A percentile compares a stretch with the other conserved stretches of the same genome.
phyloP scores from a whole-genome alignment of 352 stramenopile genomes.

The Thalassiosira allenii region DNA sequence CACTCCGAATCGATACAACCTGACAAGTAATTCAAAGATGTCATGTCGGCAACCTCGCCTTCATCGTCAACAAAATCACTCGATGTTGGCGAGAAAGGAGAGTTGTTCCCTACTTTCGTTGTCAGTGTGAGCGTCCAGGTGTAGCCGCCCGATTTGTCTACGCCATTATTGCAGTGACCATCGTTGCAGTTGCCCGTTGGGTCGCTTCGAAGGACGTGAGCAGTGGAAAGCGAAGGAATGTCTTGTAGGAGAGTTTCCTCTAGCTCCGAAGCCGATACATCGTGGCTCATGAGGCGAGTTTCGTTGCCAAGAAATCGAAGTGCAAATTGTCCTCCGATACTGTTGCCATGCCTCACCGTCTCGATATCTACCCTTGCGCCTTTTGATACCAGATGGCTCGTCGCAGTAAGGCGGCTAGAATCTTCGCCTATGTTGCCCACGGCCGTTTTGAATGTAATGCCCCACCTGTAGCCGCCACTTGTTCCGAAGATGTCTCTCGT shows the following conservation, averaged over 20 bases:
- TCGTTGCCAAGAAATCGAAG: slow-evolving; percentile 85
- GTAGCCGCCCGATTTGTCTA: slow-evolving; percentile 86
- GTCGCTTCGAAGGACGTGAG: slow-evolving; percentile 88
- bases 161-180: slow-evolving; percentile 89
- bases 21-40: slow-evolving; percentile 53
- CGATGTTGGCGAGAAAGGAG: slow-evolving; percentile 88
- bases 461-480: slow-evolving; percentile 83
- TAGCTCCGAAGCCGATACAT: slow-evolving; percentile 86
- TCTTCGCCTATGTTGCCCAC: slow-evolving; percentile 86
- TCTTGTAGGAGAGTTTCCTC: slow-evolving; percentile 67
- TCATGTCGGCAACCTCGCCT: slow-evolving; percentile 61
- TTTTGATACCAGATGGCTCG: slow-evolving; percentile 87
- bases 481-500: slow-evolving; percentile 47
- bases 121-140: slow-evolving; percentile 93
- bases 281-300: slow-evolving; percentile 85
- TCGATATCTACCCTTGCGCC: slow-evolving; percentile 77
- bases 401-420: slow-evolving; percentile 79
- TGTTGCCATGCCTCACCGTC: slow-evolving; percentile 88
- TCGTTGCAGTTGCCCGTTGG: slow-evolving; percentile 78
- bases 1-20: slow-evolving; percentile 62
- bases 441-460: slow-evolving; percentile 90
- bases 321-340: slow-evolving; percentile 89
- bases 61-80: slow-evolving; percentile 77
- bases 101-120: slow-evolving; percentile 88
- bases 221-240: slow-evolving; percentile 81